phyloP scores from a whole-genome alignment of 2,329 filamentous ascomycete genomes.

The Dactylella cylindrospora region DNA sequence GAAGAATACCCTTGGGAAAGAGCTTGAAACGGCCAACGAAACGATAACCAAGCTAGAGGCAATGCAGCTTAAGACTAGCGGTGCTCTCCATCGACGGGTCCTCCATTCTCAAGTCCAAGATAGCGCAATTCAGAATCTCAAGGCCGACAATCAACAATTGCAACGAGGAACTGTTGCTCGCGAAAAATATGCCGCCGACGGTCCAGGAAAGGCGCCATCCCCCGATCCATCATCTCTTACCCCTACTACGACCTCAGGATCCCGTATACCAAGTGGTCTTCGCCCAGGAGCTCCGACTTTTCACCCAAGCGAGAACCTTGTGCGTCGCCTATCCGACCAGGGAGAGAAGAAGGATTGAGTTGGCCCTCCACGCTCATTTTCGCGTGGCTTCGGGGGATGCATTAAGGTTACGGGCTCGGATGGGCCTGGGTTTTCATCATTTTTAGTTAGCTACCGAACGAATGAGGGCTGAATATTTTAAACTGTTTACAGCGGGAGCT shows the following conservation, averaged over 20 bases:
- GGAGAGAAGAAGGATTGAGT: no score
- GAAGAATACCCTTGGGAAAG: background rate
- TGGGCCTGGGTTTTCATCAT: no score
- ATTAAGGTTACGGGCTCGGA: no score
- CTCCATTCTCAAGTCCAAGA: constrained; percentile 12
- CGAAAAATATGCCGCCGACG: background rate
- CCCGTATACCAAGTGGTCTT: background rate
- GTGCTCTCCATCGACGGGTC: constrained; percentile 1
- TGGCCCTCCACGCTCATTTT: no score
- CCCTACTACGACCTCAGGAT: background rate
- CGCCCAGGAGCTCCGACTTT: constrained; percentile 4
- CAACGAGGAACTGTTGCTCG: constrained; percentile 4
- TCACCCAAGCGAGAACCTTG: no score
- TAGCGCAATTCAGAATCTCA: constrained; percentile 22
- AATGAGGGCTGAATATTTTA: no score
- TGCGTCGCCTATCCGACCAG: no score
- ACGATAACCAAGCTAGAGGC: constrained; percentile 5
- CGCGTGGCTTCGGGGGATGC: no score
- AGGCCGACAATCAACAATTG: constrained; percentile 10
- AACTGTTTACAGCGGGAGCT: no score
- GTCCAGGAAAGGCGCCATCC: background rate
- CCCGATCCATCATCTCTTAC: background rate
- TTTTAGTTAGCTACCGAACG: no score
- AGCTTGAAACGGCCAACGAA: background rate
- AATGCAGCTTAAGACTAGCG: background rate